A percentile compares a stretch with the other conserved stretches of the same genome.
Conservation (phyloP, 306 rosid species). For the Clitoria ternatea region DNA sequence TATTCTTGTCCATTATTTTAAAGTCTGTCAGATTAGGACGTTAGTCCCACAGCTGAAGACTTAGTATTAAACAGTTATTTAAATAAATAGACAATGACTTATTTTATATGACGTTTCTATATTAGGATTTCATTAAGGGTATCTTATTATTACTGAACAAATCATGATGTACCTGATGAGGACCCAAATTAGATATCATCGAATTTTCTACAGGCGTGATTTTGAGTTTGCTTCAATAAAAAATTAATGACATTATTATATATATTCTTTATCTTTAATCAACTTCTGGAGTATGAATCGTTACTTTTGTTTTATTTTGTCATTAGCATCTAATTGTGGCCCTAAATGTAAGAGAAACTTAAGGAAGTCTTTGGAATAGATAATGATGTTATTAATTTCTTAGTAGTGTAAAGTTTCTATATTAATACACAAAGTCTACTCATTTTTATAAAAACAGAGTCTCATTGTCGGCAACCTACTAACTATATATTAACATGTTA, state of each 20-base stretch:
- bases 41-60: not conserved
- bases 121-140: not conserved
- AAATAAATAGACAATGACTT: not conserved
- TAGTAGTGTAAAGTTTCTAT: not conserved
- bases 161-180: not conserved
- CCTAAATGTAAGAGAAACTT: not conserved
- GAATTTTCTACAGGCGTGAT: not conserved
- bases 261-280: not conserved
- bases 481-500: not conserved
- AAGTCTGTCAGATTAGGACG: not conserved
- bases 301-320: not conserved
- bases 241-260: not conserved
- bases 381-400: not conserved
- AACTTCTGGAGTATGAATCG: not conserved
- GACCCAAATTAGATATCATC: not conserved
- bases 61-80: not conserved
- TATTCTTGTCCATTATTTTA: not conserved
- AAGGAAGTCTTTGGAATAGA: not conserved
- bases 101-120: not conserved
- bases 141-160: not conserved
- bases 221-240: not conserved
- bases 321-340: not conserved
- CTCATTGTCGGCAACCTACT: conserved; percentile 7
- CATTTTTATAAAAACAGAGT: not conserved
- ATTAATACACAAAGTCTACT: not conserved